Evolutionary conservation across 495 filamentous ascomycete genomes (phyloP), one percentile per base, ranked within the genome.

Genomic region (Glutinoglossum americanum): DNA sequence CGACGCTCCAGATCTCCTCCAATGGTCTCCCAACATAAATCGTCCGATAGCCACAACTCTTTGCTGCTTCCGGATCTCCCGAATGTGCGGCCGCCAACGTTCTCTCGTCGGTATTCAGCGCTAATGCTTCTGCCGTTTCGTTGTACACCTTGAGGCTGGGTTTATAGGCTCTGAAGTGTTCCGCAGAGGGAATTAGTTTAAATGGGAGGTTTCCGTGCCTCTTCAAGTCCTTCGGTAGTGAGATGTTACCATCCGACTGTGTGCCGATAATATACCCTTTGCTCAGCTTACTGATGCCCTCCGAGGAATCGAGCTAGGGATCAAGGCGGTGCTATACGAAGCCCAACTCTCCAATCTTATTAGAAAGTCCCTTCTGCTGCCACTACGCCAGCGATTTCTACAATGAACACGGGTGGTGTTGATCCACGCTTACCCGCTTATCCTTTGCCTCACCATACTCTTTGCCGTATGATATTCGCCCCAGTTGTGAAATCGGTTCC

Each of bases 11-110:
- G 68, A n/a, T n/a, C n/a, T n/a, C n/a, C n/a, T n/a, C n/a, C n/a
- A n/a, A n/a, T n/a, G n/a, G 65, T 56, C 83, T 70, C 70, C 84
- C 84, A n/a, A 89, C 79, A 69, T 87, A 92, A 39, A 93, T 74
- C 0, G 82, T 84, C 64, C 74, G 69, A 53, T 88, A 70, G 0
- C 85, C 86, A 47, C 69, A 71, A 11, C 59, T 64, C 64, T 79
- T 80, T 13, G 84, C 86, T 0, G 77, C 84, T 51, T 77, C 73
- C 59, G 89, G 63, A 64, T 89, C 85, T 13, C 59, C 62, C 51
- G 89, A 64, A 68, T 93, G 86, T 44, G 85, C 78, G 15, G 87
- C 85, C n/a, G 89, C 85, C 78, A 90, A 74, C 0, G 76, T 83
- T 55, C 85, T 83, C 60, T 89, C 74, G 19, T 59, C 60, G 8